Evolutionary conservation across 1,284 basidiomycete genomes (phyloP).

Genomic region (Cutaneotrichosporon cyanovorans): DNA sequence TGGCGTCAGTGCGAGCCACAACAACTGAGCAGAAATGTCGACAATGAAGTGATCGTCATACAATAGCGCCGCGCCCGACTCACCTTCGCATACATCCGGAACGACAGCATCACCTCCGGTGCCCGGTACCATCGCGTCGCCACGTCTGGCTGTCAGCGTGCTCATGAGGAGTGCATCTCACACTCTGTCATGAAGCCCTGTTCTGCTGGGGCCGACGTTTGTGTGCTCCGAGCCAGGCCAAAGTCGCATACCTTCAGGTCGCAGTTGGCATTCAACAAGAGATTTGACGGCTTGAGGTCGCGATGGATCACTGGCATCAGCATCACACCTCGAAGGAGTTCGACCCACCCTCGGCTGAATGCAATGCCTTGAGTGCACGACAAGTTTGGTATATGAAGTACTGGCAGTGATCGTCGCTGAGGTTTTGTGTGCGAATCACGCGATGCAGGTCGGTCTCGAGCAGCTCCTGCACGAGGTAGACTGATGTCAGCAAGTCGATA

Average conservation of each 20-base stretch:
- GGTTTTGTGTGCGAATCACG: conserved; percentile 67
- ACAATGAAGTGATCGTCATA: conserved; percentile 1
- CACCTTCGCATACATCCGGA: conserved; percentile 91
- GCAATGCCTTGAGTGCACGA: conserved; percentile 85
- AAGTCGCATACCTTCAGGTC: conserved; percentile 94
- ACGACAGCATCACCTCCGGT: conserved; percentile 93
- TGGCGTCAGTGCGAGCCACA: conserved; percentile 39
- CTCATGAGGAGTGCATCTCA: conserved; percentile 22
- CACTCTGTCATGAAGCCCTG: conserved; percentile 73
- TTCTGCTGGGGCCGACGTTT: conserved; percentile 69
- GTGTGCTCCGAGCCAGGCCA: conserved; percentile 78
- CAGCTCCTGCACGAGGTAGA: conserved; percentile 63
- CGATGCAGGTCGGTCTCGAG: conserved; percentile 72
- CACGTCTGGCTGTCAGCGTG: conserved; percentile 56
- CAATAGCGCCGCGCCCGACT: too few relatives aligned
- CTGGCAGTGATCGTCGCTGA: conserved; percentile 84
- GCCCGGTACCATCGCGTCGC: conserved; percentile 63
- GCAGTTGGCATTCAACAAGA: conserved; percentile 92
- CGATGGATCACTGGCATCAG: conserved; percentile 67
- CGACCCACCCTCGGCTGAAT: conserved; percentile 64
- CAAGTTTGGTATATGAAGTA: conserved; percentile 54
- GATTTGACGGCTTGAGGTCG: conserved; percentile 90
- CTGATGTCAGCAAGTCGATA: conserved; percentile 20
- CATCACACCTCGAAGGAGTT: not conserved
- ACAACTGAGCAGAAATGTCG: too few relatives aligned